Conservation (phyloP, 2,329 filamentous ascomycete species). For the Colletotrichum sp. region DNA sequence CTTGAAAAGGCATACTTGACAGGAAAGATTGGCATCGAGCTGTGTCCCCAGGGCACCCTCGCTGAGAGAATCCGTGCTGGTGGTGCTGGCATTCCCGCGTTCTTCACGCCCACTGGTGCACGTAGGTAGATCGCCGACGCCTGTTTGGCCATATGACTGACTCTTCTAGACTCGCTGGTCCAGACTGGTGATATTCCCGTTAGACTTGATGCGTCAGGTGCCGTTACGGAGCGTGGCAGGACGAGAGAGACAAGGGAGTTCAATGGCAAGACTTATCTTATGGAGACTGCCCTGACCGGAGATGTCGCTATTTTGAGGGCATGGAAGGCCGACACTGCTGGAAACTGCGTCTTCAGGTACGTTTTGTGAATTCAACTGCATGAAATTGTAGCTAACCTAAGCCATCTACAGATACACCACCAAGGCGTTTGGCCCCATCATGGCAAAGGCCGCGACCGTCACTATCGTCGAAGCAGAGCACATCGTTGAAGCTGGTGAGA, state of each 20-base stretch:
- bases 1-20: slow-evolving; percentile 77
- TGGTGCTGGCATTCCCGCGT: slow-evolving; percentile 79
- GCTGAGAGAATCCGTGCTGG: slow-evolving; percentile 76
- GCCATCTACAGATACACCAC: slow-evolving; percentile 64
- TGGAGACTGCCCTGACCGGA: slow-evolving; percentile 78
- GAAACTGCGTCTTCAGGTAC: slow-evolving; percentile 80
- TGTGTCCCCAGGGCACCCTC: slow-evolving; percentile 78
- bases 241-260: slow-evolving; percentile 77
- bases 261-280: slow-evolving; percentile 73
- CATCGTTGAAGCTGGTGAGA: slow-evolving; percentile 76
- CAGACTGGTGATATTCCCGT: slow-evolving; percentile 73
- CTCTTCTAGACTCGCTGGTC: slow-evolving; percentile 60
- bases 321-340: slow-evolving; percentile 76
- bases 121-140: slow-evolving; percentile 44
- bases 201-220: slow-evolving; percentile 63
- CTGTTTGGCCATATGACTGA: not conserved
- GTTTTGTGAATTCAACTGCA: not conserved
- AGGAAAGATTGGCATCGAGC: slow-evolving; percentile 76
- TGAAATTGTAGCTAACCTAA: not conserved
- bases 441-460: slow-evolving; percentile 80
- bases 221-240: slow-evolving; percentile 66
- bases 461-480: slow-evolving; percentile 88
- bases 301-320: slow-evolving; percentile 81
- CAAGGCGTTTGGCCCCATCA: slow-evolving; percentile 75
- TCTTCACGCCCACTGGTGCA: slow-evolving; percentile 79